Evolutionary conservation across 805 yeast species (phyloP).

Genomic region (Candida taoyuanica): DNA sequence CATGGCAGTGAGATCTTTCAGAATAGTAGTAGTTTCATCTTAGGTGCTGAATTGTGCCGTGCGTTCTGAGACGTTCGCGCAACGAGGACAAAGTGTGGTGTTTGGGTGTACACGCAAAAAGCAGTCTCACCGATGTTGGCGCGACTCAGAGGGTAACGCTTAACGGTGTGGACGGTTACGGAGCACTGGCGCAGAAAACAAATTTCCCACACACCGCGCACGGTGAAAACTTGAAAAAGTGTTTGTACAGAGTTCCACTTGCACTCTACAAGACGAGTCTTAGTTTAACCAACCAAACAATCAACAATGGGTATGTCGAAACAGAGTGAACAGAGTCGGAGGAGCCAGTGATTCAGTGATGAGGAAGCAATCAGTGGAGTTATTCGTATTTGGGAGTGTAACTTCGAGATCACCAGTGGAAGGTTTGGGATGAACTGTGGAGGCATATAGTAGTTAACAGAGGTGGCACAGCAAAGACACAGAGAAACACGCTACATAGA

Average conservation of each 20-base stretch:
- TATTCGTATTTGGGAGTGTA: too few relatives aligned
- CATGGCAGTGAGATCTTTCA: not conserved
- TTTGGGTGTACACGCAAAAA: constrained; percentile 16
- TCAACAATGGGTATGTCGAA: constrained; percentile 29
- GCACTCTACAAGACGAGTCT: constrained; percentile 5
- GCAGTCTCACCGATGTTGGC: constrained; percentile 17
- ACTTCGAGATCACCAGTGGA: not conserved
- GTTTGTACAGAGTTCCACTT: constrained; percentile 10
- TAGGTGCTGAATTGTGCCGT: not conserved
- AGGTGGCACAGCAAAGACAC: not conserved
- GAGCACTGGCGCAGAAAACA: constrained; percentile 17
- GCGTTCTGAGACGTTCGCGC: constrained; percentile 7
- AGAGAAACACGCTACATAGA: too few relatives aligned
- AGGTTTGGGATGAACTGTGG: too few relatives aligned
- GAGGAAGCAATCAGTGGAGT: too few relatives aligned
- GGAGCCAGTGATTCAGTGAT: too few relatives aligned
- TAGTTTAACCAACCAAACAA: constrained; percentile 23
- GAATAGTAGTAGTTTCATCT: too few relatives aligned
- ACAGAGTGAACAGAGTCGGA: not conserved
- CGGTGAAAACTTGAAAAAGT: constrained; percentile 24
- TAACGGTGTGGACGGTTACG: constrained; percentile 10
- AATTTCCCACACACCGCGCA: constrained; percentile 17
- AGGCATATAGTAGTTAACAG: not conserved
- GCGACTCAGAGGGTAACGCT: not conserved
- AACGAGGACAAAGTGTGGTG: constrained; percentile 8